These are phyloP conservation scores for Oryza punctata DNA, from an alignment of 176 grass and related monocot genomes.

Conservation along the genomic window DNA sequence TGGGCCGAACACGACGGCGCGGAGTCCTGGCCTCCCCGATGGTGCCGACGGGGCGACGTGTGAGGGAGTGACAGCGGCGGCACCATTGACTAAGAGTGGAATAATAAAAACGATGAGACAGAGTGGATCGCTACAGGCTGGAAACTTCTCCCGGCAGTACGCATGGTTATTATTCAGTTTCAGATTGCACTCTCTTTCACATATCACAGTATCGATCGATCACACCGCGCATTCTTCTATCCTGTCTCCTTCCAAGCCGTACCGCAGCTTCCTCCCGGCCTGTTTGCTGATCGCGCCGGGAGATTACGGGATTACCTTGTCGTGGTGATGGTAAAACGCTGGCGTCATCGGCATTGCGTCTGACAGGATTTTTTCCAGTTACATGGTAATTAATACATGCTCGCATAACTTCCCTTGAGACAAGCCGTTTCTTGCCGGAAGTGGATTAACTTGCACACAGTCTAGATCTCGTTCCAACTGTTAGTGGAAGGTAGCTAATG, in stretches of 20 bases:
- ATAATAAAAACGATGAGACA: background rate
- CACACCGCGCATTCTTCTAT: background rate
- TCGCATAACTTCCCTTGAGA: no score
- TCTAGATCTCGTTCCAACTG: background rate
- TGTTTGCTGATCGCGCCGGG: background rate
- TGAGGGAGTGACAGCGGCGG: background rate
- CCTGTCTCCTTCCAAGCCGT: background rate
- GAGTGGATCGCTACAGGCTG: background rate
- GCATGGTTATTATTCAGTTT: background rate
- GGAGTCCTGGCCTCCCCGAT: background rate
- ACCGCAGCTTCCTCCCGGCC: background rate
- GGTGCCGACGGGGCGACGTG: background rate
- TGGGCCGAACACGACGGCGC: background rate
- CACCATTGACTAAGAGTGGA: conserved; percentile 35
- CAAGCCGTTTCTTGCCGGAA: no score
- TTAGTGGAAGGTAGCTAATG: background rate
- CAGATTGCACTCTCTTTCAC: background rate
- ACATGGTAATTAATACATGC: no score
- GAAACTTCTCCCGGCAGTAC: background rate
- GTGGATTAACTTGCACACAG: no score
- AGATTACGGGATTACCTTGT: background rate
- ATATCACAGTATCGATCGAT: background rate
- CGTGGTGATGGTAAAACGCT: background rate
- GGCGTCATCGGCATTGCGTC: background rate
- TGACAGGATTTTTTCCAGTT: background rate